phyloP scores from a whole-genome alignment of 306 rosid species.

The Medicago ruthenica region DNA sequence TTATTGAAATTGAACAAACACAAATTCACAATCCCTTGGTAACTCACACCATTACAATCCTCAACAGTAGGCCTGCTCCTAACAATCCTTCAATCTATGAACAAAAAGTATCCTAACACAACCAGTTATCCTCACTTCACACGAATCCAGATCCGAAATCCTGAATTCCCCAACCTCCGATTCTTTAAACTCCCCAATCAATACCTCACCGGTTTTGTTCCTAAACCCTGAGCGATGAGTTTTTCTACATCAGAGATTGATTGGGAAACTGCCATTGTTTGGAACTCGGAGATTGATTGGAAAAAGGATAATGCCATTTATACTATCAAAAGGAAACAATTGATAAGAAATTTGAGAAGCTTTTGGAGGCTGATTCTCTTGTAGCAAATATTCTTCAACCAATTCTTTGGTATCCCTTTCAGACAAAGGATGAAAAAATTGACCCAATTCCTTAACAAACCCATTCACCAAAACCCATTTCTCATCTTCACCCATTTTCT shows the following conservation, averaged over 20 bases:
- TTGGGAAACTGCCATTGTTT: too few species aligned
- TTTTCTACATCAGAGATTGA: too few species aligned
- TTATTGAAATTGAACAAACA: too few species aligned
- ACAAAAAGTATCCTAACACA: slow-evolving; percentile 69
- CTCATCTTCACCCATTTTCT: slow-evolving; percentile 59
- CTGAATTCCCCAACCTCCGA: slow-evolving; percentile 77
- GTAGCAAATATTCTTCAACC: slow-evolving; percentile 71
- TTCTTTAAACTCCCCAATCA: slow-evolving; percentile 56
- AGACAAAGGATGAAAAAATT: slow-evolving; percentile 81
- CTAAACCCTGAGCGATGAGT: slow-evolving; percentile 73
- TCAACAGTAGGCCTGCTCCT: slow-evolving; percentile 91
- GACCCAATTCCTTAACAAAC: slow-evolving; percentile 69
- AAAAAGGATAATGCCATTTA: too few species aligned
- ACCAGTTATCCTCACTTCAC: slow-evolving; percentile 79
- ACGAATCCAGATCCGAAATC: slow-evolving; percentile 78
- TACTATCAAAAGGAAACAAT: slow-evolving; percentile 51
- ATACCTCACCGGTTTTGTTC: slow-evolving; percentile 54
- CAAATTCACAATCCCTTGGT: too few species aligned
- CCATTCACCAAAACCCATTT: slow-evolving; percentile 57
- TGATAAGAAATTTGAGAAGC: slow-evolving; percentile 39
- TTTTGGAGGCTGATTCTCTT: slow-evolving; percentile 42
- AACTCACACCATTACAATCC: too few species aligned
- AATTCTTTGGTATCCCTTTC: slow-evolving; percentile 64
- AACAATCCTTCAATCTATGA: slow-evolving; percentile 73
- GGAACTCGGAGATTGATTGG: too few species aligned